phyloP scores from a whole-genome alignment of 2,329 filamentous ascomycete species.

The Neobulgaria alba region DNA sequence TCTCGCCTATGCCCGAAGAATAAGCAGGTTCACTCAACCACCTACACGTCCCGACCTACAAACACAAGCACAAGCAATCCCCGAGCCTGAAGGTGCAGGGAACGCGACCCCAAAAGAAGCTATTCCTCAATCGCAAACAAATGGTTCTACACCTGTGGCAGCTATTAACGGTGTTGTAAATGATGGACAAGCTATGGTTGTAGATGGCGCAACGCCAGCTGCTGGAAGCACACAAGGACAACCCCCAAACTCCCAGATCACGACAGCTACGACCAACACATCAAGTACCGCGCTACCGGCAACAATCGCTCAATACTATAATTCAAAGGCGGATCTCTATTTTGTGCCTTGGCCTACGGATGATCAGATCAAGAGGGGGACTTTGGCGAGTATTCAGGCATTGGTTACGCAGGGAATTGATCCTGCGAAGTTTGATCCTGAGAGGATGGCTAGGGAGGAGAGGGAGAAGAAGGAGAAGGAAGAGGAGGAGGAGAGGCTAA shows the following conservation, averaged over 20 bases:
- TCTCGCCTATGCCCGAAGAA: conserved; percentile 68
- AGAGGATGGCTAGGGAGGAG: conserved; percentile 30
- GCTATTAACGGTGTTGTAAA: conserved; percentile 21
- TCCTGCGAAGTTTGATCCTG: conserved; percentile 51
- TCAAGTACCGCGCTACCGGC: not conserved
- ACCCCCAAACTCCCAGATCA: too few relatives aligned
- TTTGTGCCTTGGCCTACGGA: conserved; percentile 74
- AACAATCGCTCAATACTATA: conserved; percentile 30
- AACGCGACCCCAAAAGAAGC: conserved; percentile 17
- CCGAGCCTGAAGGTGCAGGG: conserved; percentile 11
- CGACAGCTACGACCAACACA: not conserved
- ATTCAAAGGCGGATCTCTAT: conserved; percentile 45
- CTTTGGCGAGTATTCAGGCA: conserved; percentile 54
- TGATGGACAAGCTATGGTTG: conserved; percentile 15
- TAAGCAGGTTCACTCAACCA: conserved; percentile 71
- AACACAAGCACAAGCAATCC: conserved; percentile 3
- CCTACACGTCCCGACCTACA: conserved; percentile 19
- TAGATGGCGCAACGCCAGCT: conserved; percentile 18
- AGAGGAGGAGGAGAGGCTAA: conserved; percentile 26
- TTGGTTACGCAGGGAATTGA: conserved; percentile 55
- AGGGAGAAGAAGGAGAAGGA: conserved; percentile 22
- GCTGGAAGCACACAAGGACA: conserved; percentile 25
- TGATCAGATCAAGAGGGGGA: conserved; percentile 59
- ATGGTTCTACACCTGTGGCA: conserved; percentile 22
- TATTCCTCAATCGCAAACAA: conserved; percentile 19